These are phyloP conservation scores for Candida sanyaensis DNA, from an alignment of 1,139 yeast species.

Conservation along the genomic window DNA sequence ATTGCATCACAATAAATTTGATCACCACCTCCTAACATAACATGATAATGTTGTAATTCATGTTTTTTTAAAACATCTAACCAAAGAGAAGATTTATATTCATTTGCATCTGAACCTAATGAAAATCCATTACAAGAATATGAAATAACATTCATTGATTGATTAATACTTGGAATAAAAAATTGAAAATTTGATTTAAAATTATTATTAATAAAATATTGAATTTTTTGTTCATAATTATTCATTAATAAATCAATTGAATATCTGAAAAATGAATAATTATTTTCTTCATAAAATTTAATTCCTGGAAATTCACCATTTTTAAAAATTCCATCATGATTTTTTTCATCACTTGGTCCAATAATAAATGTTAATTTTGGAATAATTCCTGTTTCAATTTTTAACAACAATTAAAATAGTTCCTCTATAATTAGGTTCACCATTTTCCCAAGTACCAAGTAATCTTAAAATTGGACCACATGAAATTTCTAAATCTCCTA, in stretches of 20 bases:
- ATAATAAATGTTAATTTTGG: constrained; percentile 42
- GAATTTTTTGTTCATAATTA: constrained; percentile 57
- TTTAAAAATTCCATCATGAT: constrained; percentile 12
- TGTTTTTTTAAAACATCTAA: constrained; percentile 76
- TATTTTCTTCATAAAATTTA: constrained; percentile 39
- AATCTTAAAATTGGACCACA: constrained; percentile 82
- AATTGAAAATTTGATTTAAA: constrained; percentile 46
- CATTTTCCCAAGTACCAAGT: constrained; percentile 56
- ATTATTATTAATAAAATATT: constrained; percentile 55
- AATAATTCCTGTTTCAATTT: constrained; percentile 30
- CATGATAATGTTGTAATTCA: constrained; percentile 68
- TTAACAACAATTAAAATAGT: constrained; percentile 62
- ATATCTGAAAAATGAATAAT: constrained; percentile 65
- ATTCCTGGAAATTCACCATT: constrained; percentile 50
- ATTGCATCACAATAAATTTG: constrained; percentile 89
- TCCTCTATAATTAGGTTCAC: constrained; percentile 57
- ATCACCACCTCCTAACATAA: constrained; percentile 97
- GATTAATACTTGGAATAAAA: constrained; percentile 55
- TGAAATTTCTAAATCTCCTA: constrained; percentile 45
- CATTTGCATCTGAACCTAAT: constrained; percentile 62
- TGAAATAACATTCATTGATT: constrained; percentile 78
- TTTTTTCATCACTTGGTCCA: constrained; percentile 33
- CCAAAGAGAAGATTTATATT: constrained; percentile 81
- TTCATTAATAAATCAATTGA: constrained; percentile 49
- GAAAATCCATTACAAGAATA: constrained; percentile 96